These are phyloP conservation scores for Cryptococcus neoformans DNA, from an alignment of 1,284 basidiomycete species.

Conservation along the genomic window DNA sequence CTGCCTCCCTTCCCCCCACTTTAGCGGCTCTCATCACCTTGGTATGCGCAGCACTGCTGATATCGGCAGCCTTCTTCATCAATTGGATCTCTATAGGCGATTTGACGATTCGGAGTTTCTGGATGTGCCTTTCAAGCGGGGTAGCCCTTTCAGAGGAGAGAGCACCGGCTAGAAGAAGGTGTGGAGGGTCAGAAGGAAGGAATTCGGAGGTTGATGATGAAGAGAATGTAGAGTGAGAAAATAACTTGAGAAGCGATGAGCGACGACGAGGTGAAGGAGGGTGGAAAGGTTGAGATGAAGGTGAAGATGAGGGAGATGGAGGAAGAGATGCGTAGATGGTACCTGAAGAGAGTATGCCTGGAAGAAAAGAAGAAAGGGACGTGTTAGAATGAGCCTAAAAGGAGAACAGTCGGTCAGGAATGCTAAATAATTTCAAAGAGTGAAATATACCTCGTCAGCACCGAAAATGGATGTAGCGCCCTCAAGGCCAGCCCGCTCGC, in stretches of 20 bases:
- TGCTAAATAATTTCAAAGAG: background rate
- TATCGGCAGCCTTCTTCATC: conserved; percentile 52
- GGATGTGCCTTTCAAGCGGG: conserved; percentile 47
- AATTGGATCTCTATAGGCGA: conserved; percentile 47
- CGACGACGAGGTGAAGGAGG: conserved; percentile 36
- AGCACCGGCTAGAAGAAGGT: conserved; percentile 45
- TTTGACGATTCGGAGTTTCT: conserved; percentile 50
- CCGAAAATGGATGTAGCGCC: conserved; percentile 65
- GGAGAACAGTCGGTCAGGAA: background rate
- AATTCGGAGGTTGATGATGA: conserved; percentile 21
- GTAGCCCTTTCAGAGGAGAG: conserved; percentile 35
- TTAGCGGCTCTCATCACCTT: conserved; percentile 70
- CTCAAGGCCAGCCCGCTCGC: conserved; percentile 65
- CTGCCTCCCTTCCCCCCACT: conserved; percentile 65
- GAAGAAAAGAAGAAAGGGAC: conserved; percentile 38
- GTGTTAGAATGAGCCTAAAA: conserved; percentile 45
- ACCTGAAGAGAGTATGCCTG: conserved; percentile 29
- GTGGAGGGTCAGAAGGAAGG: conserved; percentile 38
- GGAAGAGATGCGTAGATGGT: conserved; percentile 50
- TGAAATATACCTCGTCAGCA: conserved; percentile 66
- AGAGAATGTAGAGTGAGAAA: conserved; percentile 23
- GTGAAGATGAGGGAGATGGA: conserved; percentile 40
- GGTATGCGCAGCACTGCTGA: conserved; percentile 49
- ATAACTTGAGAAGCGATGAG: conserved; percentile 45
- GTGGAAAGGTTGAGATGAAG: conserved; percentile 40